These are phyloP conservation scores for Russula emetica DNA, from an alignment of 768 basidiomycete species.

Conservation along the genomic window DNA sequence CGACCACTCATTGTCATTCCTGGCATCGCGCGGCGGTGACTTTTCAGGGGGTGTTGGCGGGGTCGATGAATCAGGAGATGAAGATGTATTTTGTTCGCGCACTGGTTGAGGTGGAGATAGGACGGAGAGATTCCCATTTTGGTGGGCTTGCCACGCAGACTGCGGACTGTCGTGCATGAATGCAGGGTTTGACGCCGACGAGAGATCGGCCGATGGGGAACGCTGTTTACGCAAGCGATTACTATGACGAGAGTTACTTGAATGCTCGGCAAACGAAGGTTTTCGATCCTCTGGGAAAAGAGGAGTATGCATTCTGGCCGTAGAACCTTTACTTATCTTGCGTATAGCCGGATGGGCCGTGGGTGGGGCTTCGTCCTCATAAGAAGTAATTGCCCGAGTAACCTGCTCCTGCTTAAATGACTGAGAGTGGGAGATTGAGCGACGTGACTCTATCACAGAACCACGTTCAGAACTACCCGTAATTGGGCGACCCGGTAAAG, in stretches of 20 bases:
- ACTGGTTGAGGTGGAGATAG: background rate
- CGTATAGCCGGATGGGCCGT: constrained; percentile 15
- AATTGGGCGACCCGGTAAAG: background rate
- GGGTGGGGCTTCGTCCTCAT: constrained; percentile 23
- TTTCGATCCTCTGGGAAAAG: constrained; percentile 4
- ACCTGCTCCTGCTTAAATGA: constrained; percentile 10
- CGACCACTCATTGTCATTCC: constrained; percentile 2
- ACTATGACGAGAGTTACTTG: constrained; percentile 7
- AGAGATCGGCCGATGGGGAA: background rate
- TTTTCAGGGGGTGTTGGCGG: constrained; percentile 19
- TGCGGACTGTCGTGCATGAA: background rate
- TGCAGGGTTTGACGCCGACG: background rate
- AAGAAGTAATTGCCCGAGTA: background rate
- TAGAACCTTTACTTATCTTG: constrained; percentile 10
- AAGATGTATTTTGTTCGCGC: background rate
- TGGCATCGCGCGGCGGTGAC: background rate
- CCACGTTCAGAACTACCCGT: background rate
- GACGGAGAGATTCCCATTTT: background rate
- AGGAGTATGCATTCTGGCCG: background rate
- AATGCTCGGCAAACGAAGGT: background rate
- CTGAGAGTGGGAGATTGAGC: background rate
- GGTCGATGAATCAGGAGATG: background rate
- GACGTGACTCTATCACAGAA: background rate
- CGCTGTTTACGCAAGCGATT: background rate
- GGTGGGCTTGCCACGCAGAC: background rate